Conservation (phyloP, 2,329 filamentous ascomycete genomes). For the Botrytis deweyae region DNA sequence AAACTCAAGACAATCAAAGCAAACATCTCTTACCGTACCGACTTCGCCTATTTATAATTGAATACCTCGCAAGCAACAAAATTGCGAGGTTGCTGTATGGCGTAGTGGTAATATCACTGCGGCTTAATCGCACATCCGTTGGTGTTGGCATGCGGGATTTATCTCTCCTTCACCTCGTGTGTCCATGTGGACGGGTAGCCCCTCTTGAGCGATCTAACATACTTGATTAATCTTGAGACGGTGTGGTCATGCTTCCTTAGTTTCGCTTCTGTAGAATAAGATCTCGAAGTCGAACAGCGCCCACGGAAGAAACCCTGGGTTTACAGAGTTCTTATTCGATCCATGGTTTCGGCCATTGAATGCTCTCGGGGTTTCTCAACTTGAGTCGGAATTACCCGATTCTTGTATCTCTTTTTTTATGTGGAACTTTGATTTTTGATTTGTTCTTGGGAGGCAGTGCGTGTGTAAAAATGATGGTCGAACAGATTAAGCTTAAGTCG, state of each 20-base stretch:
- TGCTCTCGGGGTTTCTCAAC: neutral
- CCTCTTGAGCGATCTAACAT: neutral
- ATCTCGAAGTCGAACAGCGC: neutral
- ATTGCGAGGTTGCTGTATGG: constrained; percentile 9
- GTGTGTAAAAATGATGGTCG: neutral
- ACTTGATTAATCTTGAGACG: neutral
- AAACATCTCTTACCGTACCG: neutral
- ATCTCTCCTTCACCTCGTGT: constrained; percentile 10
- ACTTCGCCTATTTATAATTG: neutral
- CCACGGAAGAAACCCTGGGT: neutral
- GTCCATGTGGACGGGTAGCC: neutral
- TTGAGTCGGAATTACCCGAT: neutral
- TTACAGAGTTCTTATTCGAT: neutral
- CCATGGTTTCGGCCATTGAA: neutral
- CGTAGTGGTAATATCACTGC: constrained; percentile 8
- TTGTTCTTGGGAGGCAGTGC: neutral
- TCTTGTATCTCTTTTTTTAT: neutral
- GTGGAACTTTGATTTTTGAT: neutral
- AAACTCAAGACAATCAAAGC: neutral
- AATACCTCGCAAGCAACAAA: neutral
- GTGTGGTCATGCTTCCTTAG: neutral
- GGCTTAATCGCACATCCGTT: constrained; percentile 5
- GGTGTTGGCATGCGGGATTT: constrained; percentile 12
- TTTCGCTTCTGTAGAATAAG: constrained; percentile 3
- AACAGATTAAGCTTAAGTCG: neutral